Conservation (phyloP, 768 basidiomycete species). For the Lactifluus rugatus region DNA sequence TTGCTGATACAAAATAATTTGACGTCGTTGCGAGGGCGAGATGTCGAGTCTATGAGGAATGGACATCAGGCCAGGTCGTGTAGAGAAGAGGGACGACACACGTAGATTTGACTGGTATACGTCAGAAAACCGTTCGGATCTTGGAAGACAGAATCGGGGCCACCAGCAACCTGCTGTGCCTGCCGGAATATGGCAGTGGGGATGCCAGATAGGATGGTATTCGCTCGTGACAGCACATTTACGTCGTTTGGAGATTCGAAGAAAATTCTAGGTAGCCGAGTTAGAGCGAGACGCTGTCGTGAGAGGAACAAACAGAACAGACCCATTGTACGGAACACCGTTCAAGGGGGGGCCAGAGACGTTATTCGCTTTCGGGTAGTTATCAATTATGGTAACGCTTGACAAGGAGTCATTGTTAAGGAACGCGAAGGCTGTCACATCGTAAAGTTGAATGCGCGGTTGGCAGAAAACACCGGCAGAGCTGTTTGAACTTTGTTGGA, state of each 20-base stretch:
- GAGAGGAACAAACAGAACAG: conserved; percentile 14
- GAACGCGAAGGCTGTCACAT: conserved; percentile 35
- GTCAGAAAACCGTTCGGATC: conserved; percentile 42
- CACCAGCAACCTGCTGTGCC: conserved; percentile 35
- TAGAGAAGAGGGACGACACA: conserved; percentile 19
- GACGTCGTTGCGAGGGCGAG: conserved; percentile 47
- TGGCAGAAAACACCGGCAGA: conserved; percentile 44
- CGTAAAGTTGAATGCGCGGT: conserved; percentile 38
- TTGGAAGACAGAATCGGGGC: conserved; percentile 39
- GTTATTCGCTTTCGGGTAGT: conserved; percentile 36
- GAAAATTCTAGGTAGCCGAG: conserved; percentile 10
- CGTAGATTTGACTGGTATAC: conserved; percentile 43
- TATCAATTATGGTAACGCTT: conserved; percentile 27
- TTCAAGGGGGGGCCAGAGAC: conserved; percentile 38
- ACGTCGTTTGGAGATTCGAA: conserved; percentile 24
- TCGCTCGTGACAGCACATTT: conserved; percentile 44
- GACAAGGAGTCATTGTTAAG: conserved; percentile 36
- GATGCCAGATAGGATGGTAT: conserved; percentile 40
- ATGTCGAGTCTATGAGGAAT: conserved; percentile 39
- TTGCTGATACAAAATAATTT: conserved; percentile 44
- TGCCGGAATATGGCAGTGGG: conserved; percentile 50
- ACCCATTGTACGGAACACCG: conserved; percentile 55
- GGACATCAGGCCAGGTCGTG: neutral
- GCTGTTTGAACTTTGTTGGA: conserved; percentile 27
- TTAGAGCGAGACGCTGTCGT: neutral